These are phyloP conservation scores for Inga oerstediana DNA, from an alignment of 306 rosid species.

Conservation along the genomic window DNA sequence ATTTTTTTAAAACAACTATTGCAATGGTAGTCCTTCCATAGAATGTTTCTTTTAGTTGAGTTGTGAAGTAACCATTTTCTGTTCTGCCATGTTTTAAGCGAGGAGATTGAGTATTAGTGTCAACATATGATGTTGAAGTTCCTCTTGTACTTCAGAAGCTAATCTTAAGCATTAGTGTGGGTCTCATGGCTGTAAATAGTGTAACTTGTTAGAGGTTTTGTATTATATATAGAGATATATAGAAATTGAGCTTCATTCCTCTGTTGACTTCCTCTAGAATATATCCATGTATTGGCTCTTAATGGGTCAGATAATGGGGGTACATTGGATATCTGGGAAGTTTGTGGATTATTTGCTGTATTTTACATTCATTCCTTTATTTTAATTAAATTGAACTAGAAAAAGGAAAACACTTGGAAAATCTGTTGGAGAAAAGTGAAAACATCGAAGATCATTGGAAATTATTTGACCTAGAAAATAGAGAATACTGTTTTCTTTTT, in stretches of 20 bases:
- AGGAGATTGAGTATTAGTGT: not conserved
- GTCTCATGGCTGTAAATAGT: not conserved
- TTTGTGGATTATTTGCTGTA: not conserved
- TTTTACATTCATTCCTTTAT: not conserved
- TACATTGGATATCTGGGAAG: not conserved
- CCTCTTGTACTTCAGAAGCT: not conserved
- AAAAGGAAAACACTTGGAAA: not conserved
- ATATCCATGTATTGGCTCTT: not conserved
- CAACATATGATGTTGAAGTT: not conserved
- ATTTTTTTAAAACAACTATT: not conserved
- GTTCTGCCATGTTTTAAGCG: not conserved
- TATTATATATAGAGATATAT: not conserved
- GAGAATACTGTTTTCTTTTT: no score
- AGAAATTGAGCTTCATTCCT: not conserved
- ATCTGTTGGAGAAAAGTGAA: not conserved
- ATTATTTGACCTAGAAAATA: no score
- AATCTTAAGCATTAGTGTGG: not conserved
- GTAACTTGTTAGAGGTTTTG: not conserved
- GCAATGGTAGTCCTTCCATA: not conserved
- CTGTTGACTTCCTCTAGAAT: not conserved
- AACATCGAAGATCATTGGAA: not conserved
- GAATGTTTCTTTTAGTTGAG: not conserved
- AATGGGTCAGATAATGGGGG: not conserved
- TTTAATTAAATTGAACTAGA: not conserved
- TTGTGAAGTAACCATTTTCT: not conserved